A percentile compares a stretch with the other conserved stretches of the same genome.
These are phyloP conservation scores for Acanthamoeba lenticulata DNA, from an alignment of 208 protist genomes.

Conservation along the genomic window DNA sequence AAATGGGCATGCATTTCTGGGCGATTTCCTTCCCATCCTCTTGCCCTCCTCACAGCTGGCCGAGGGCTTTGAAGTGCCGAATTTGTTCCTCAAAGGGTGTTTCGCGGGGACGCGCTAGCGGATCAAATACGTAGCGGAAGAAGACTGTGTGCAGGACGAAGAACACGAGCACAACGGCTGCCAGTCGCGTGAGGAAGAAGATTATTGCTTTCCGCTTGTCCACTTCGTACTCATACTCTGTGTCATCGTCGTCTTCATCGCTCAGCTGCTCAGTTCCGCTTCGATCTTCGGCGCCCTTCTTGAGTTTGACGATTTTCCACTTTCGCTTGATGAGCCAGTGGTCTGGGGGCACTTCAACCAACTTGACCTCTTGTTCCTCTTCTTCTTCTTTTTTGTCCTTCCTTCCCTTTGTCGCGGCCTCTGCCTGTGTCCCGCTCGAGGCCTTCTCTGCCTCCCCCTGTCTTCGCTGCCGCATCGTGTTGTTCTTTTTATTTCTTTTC, in stretches of 20 bases:
- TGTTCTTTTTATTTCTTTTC: too few species aligned
- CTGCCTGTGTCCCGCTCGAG: too few species aligned
- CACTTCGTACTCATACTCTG: constrained; percentile 14
- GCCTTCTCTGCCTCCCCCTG: too few species aligned
- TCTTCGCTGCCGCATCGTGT: too few species aligned
- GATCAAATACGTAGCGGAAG: neutral
- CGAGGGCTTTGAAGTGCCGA: neutral
- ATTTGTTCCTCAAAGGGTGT: neutral
- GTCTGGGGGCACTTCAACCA: neutral
- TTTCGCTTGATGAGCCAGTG: constrained; percentile 39
- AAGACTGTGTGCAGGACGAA: neutral
- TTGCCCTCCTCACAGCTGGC: constrained; percentile 11
- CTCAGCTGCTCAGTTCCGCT: neutral
- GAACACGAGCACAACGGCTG: neutral
- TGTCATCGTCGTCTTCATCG: neutral
- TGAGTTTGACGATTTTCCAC: neutral
- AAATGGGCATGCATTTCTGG: too few species aligned
- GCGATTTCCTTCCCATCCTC: too few species aligned
- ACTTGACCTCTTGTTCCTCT: neutral
- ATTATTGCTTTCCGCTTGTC: neutral
- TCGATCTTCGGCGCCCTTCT: neutral
- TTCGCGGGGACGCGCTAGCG: neutral
- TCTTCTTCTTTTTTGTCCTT: neutral
- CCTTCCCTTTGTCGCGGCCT: too few species aligned
- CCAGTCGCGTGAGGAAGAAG: neutral